Conservation (phyloP, 1,139 yeast genomes). For the Candida sp. region DNA sequence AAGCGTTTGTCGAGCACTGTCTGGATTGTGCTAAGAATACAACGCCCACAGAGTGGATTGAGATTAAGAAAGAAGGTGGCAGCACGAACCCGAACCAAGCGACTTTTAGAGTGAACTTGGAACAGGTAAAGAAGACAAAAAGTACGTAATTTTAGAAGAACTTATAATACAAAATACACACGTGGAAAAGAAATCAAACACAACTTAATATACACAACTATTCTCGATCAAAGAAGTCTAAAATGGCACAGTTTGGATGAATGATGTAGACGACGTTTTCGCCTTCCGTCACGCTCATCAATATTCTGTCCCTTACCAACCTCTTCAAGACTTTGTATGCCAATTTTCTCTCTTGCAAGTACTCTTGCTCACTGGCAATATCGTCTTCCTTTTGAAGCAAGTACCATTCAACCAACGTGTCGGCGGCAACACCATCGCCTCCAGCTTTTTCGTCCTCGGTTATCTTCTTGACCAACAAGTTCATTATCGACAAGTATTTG, state of each 20-base stretch:
- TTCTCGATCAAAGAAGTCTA: conserved; percentile 53
- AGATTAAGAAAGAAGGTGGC: conserved; percentile 6
- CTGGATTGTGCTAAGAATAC: conserved; percentile 57
- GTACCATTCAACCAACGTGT: conserved; percentile 80
- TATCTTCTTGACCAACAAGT: conserved; percentile 73
- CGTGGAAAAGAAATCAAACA: neutral
- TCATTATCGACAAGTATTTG: conserved; percentile 85
- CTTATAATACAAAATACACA: neutral
- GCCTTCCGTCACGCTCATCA: conserved; percentile 80
- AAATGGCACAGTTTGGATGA: conserved; percentile 89
- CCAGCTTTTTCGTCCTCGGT: conserved; percentile 56
- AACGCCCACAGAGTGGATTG: conserved; percentile 32
- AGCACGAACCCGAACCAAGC: conserved; percentile 6
- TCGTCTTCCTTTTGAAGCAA: conserved; percentile 76
- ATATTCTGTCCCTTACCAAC: conserved; percentile 83
- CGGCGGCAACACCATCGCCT: conserved; percentile 75
- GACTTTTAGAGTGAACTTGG: conserved; percentile 12
- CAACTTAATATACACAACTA: neutral
- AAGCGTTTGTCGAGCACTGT: conserved; percentile 68
- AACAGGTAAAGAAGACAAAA: conserved; percentile 2
- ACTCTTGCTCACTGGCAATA: conserved; percentile 71
- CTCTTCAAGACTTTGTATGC: conserved; percentile 84
- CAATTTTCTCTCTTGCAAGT: conserved; percentile 69
- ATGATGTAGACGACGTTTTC: conserved; percentile 64
- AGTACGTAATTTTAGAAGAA: neutral